Conservation (phyloP, 1,139 yeast species). For the Nakaseomyces nivariensis region DNA sequence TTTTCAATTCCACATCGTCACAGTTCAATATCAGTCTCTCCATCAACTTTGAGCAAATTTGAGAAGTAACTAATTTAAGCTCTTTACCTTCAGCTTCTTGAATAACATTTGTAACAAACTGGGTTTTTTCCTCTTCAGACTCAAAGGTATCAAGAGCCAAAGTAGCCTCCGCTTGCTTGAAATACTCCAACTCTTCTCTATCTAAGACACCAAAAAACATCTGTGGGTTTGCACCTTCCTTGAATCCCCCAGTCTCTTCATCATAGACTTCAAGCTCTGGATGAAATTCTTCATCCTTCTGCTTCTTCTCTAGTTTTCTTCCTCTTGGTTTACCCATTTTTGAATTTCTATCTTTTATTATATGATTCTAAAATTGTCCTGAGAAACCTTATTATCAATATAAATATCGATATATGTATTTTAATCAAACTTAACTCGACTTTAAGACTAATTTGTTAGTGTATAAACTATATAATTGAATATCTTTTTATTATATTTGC, state of each 20-base stretch:
- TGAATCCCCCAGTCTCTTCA: background rate
- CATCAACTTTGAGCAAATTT: conserved; percentile 84
- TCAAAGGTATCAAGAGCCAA: conserved; percentile 74
- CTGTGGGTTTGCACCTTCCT: conserved; percentile 24
- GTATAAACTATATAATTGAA: too few species aligned
- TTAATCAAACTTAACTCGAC: too few species aligned
- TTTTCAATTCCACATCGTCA: conserved; percentile 52
- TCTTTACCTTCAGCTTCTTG: conserved; percentile 89
- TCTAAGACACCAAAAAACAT: conserved; percentile 83
- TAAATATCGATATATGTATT: too few species aligned
- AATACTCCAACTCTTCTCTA: conserved; percentile 74
- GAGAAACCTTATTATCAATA: too few species aligned
- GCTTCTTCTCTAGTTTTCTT: conserved; percentile 49
- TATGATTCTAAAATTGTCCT: background rate
- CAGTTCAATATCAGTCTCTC: conserved; percentile 74
- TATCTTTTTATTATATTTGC: background rate
- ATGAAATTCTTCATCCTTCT: conserved; percentile 23
- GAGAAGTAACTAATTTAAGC: conserved; percentile 84
- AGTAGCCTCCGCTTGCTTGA: conserved; percentile 85
- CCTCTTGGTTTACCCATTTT: conserved; percentile 47
- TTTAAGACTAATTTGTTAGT: too few species aligned
- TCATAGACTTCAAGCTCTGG: conserved; percentile 9
- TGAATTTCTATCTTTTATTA: background rate
- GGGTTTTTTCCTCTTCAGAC: conserved; percentile 57
- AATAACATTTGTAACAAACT: conserved; percentile 65